Percentiles rank a stretch among this genome's conserved stretches.
Conservation (phyloP, 1,284 basidiomycete species). For the Trichosporon asahii region DNA sequence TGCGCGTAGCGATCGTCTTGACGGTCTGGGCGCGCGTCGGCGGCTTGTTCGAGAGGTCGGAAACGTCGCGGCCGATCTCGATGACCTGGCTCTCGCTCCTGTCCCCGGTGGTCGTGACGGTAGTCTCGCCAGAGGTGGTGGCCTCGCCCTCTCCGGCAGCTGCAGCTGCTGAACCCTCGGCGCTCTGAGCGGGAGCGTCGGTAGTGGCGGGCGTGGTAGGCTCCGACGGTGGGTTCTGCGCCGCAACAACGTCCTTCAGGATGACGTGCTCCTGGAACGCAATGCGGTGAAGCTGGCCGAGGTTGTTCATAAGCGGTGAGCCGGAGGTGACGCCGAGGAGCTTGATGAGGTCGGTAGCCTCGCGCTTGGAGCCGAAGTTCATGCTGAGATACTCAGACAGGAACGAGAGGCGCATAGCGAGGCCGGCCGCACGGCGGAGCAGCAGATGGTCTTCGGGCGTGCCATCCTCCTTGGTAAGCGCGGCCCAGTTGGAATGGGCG, state of each 20-base stretch:
- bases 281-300: constrained; percentile 82
- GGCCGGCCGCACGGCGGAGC: constrained; percentile 51
- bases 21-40: constrained; percentile 20
- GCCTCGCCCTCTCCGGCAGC: too few species aligned
- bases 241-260: constrained; percentile 57
- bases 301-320: constrained; percentile 65
- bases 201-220: constrained; percentile 5
- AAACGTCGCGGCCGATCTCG: constrained; percentile 2
- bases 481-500: constrained; percentile 59
- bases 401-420: constrained; percentile 51
- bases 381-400: constrained; percentile 78
- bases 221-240: constrained; percentile 22
- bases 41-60: constrained; percentile 13
- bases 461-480: constrained; percentile 21
- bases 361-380: constrained; percentile 52
- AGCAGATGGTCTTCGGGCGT: constrained; percentile 14
- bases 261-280: constrained; percentile 57
- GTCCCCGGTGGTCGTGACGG: background rate
- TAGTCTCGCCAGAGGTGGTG: background rate
- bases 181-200: background rate
- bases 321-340: constrained; percentile 65
- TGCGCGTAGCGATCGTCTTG: constrained; percentile 73
- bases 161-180: background rate
- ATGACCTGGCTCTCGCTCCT: background rate
- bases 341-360: constrained; percentile 71